phyloP scores from a whole-genome alignment of 2,329 filamentous ascomycete species.

The Colletotrichum cuscutae region DNA sequence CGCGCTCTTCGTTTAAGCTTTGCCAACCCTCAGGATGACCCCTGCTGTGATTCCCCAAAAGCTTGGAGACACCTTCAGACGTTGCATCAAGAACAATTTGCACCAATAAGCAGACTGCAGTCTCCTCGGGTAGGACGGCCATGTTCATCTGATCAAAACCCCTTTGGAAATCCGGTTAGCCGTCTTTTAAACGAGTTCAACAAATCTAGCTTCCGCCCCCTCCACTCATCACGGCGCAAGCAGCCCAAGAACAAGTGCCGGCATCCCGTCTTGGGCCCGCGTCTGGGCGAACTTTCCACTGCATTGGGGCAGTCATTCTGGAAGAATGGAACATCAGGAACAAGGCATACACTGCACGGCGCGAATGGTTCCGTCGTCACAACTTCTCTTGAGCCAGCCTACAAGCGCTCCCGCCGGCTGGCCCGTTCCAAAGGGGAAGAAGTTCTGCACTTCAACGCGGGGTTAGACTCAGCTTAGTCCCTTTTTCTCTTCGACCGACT shows the following conservation, averaged over 20 bases:
- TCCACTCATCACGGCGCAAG: not conserved
- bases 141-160: conserved; percentile 27
- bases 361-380: not conserved
- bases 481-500: not conserved
- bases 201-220: not conserved
- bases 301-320: not conserved
- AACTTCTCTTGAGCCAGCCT: not conserved
- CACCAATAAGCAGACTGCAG: conserved; percentile 7
- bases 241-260: not conserved
- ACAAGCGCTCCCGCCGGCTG: not conserved
- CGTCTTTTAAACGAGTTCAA: not conserved
- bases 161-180: not conserved
- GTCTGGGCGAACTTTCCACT: not conserved
- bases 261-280: not conserved
- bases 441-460: not conserved
- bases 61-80: conserved; percentile 14
- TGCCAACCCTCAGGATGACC: conserved; percentile 3
- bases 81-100: conserved; percentile 8
- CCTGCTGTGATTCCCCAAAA: not conserved
- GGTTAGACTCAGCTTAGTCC: not conserved
- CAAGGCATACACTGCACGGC: not conserved
- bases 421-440: not conserved
- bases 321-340: not conserved
- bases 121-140: not conserved
- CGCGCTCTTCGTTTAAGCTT: conserved; percentile 5